Base-by-base conservation (phyloP, 805 yeast species). In the Candida schatavii region DNA sequence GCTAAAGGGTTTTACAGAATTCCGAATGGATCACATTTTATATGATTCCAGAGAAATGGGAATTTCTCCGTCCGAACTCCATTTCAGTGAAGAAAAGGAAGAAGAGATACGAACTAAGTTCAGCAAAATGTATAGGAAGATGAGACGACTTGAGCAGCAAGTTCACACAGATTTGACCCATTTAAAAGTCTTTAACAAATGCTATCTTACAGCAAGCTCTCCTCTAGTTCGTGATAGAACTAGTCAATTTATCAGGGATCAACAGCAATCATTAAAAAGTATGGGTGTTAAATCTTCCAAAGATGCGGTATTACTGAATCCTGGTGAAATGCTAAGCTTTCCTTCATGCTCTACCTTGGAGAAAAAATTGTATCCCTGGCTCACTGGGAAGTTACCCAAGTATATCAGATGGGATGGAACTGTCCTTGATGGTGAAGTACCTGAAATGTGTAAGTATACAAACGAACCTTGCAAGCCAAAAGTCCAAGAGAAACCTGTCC, bases 141-240 rank as follows among this genome's bases (percentile, higher is more conserved):
- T 58, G 26, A 40, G 37, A 5, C 11, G 25, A 1, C 55, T 58
- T 23, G 51, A 63, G 37, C 61, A 55, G 34, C 25, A 23, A 1
- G 33, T 61, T 14, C 61, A 57, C 42, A 55, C 56, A 37, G 55
- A 48, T 28, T 39, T 59, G 20, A 50, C 58, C 10, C 56, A 58
- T 40, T 37, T 58, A 21, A 49, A 50, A 36, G 42, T 61, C 1
- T 62, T 47, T 39, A 50, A 55, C 44, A 48, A 50, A 43, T 59
- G 66, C 43, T 59, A 29, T 34, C 30, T 59, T 19, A 33, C 36
- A 5, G 58, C 57, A 21, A 29, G 39, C 15, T 14, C 15, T 3
- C 14, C 11, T 15, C 25, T 7, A 4, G 32, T 25, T n/a, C 4
- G 14, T 13, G 31, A 37, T 18, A 20, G 26, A n/a, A 23, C 23